A percentile compares a stretch with the other conserved stretches of the same genome.
These are phyloP conservation scores for Penicillium italicum DNA, from an alignment of 2,329 filamentous ascomycete species.

Conservation along the genomic window DNA sequence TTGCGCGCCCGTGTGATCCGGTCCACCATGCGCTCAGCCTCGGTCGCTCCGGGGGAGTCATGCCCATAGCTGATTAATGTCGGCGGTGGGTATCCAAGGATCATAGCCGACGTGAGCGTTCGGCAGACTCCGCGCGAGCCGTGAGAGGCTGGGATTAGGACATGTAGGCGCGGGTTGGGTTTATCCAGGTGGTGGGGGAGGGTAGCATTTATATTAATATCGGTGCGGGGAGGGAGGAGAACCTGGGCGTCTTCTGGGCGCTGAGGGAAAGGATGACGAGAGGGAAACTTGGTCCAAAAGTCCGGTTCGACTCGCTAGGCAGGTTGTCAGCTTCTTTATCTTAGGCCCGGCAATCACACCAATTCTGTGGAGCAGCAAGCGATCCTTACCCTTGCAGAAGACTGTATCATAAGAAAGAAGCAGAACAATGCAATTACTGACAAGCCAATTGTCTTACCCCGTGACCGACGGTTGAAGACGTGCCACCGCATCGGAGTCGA, in stretches of 20 bases:
- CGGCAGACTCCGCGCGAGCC: conserved; percentile 54
- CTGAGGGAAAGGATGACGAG: conserved; percentile 28
- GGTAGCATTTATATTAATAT: conserved; percentile 26
- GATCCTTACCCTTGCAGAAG: conserved; percentile 22
- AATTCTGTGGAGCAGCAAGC: background rate
- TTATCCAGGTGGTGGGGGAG: conserved; percentile 34
- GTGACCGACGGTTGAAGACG: conserved; percentile 25
- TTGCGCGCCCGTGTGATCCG: conserved; percentile 46
- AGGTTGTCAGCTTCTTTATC: conserved; percentile 3
- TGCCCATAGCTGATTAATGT: conserved; percentile 50
- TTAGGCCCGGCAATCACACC: background rate
- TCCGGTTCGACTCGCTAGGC: conserved; percentile 25
- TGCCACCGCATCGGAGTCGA: conserved; percentile 25
- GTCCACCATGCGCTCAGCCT: conserved; percentile 44
- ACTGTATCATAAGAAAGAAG: conserved; percentile 20
- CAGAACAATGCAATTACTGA: conserved; percentile 24
- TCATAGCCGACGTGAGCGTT: conserved; percentile 54
- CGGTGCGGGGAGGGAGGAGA: conserved; percentile 19
- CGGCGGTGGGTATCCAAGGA: conserved; percentile 58
- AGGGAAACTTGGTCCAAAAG: conserved; percentile 36
- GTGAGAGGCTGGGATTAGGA: conserved; percentile 52
- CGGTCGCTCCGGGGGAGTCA: conserved; percentile 27
- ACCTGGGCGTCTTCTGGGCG: conserved; percentile 34
- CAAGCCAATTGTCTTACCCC: conserved; percentile 24
- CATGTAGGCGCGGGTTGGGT: conserved; percentile 49